Conservation (phyloP, 345 rosid species). For the Acer yangbiense region DNA sequence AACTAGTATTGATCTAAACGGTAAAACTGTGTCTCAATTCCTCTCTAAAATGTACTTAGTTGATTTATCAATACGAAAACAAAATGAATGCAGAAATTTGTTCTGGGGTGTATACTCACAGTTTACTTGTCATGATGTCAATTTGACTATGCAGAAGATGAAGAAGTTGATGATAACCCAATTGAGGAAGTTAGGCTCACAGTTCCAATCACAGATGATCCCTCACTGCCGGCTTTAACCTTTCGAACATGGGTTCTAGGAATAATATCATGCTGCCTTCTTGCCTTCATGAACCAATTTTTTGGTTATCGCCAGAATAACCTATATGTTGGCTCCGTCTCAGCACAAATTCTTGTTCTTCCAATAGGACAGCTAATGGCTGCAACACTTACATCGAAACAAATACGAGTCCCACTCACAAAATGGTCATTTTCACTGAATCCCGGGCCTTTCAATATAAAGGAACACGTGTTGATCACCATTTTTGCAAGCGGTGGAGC, state of each 20-base stretch:
- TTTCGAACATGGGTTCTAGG: constrained; percentile 55
- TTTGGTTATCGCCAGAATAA: constrained; percentile 38
- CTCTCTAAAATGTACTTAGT: constrained; percentile 3
- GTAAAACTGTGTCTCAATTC: neutral
- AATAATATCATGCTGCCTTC: constrained; percentile 26
- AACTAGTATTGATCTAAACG: neutral
- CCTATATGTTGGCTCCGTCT: constrained; percentile 26
- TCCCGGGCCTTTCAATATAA: constrained; percentile 56
- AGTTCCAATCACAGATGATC: constrained; percentile 44
- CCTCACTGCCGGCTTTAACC: constrained; percentile 35
- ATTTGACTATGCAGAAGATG: neutral
- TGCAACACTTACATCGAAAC: constrained; percentile 27
- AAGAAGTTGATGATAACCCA: constrained; percentile 33
- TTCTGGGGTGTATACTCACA: neutral
- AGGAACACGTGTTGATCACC: constrained; percentile 56
- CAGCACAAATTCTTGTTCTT: constrained; percentile 44
- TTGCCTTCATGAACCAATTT: constrained; percentile 42
- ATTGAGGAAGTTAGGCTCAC: constrained; percentile 42
- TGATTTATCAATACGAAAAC: neutral
- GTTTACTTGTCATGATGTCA: neutral
- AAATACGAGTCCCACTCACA: constrained; percentile 30
- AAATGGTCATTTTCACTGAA: constrained; percentile 49
- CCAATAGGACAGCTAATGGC: constrained; percentile 52
- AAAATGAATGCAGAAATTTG: neutral
- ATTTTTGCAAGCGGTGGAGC: constrained; percentile 44